A percentile compares a stretch with the other conserved stretches of the same genome.
Conservation (phyloP, 176 grass and related monocot species). For the Oryza punctata region DNA sequence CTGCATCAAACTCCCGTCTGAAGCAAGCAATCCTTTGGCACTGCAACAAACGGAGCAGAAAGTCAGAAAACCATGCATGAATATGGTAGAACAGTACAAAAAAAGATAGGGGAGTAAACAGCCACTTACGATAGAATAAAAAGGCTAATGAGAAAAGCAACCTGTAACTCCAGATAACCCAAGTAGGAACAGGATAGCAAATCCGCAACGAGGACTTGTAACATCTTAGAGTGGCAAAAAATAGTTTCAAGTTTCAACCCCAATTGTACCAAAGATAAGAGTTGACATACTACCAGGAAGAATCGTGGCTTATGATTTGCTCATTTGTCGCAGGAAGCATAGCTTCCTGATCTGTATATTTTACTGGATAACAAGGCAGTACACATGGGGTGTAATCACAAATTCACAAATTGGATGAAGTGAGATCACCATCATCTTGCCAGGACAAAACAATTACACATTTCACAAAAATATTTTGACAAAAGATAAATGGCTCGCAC, state of each 20-base stretch:
- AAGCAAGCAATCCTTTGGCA: neutral
- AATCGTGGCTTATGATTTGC: neutral
- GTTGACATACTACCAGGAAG: neutral
- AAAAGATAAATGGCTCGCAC: conserved; percentile 29
- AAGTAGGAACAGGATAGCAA: neutral
- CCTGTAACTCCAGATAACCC: neutral
- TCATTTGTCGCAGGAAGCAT: conserved; percentile 4
- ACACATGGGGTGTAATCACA: conserved; percentile 38
- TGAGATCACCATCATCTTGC: conserved; percentile 35
- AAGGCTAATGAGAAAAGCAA: neutral
- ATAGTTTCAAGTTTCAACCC: neutral
- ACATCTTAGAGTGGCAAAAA: neutral
- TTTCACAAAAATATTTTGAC: conserved; percentile 49
- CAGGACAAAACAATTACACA: conserved; percentile 35
- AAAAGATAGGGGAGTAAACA: neutral
- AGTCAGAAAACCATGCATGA: neutral
- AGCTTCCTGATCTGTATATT: neutral
- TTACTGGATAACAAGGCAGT: neutral
- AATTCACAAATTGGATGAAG: conserved; percentile 46
- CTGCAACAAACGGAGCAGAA: neutral
- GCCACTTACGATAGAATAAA: neutral
- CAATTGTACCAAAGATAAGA: neutral
- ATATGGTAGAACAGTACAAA: neutral
- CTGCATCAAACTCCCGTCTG: neutral
- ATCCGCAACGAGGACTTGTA: neutral